Base-by-base conservation (phyloP, 2,329 filamentous ascomycete genomes). In the Periconia sp. region DNA sequence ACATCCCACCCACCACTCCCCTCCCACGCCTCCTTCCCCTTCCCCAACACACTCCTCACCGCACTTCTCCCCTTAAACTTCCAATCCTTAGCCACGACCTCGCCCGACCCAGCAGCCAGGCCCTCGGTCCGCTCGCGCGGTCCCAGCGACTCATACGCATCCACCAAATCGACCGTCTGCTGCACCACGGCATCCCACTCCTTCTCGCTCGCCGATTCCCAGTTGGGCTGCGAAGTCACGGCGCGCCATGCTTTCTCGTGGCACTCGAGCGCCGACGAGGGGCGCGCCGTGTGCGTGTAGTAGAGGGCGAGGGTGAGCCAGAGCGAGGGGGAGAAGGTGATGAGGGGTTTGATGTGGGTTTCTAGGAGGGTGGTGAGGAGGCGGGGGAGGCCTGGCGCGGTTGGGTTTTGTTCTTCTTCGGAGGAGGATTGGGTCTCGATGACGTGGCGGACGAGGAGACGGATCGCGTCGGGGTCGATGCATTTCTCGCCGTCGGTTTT, bases 171-270 rank as follows among this genome's bases (percentile, higher is more conserved):
- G 52, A 92, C 85, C 0, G 94, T 97, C 48, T 90, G 84, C 56
- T 85, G 80, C 2, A 95, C 90, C 5, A 95, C 85, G 1, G 81
- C 80, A 54, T 85, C 77, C 90, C 91, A 96, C 17, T 82, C 82
- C 42, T 80, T 79, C 59, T 82, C 79, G 14, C 85, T 82, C 41
- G 84, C 83, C 27, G 83, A 79, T 58, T 81, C 79, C 74, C 76
- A 81, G 2, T 78, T 77, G 0, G 84, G 79, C 61, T 83, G 75
- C 47, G 81, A 79, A 0, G 82, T 78, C 0, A 88, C 84, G 0
- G 89, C 85, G 2, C 94, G 84, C 92, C 93, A 99, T 0, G 88
- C 91, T 69, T 93, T 92, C 75, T 97, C 94, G 30, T 92, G 85
- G 1, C 90, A 91, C 6, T 92, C 89, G 1, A 97, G 80, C 5